phyloP scores from a whole-genome alignment of 2,329 filamentous ascomycete species.

The Penicillium sp. region DNA sequence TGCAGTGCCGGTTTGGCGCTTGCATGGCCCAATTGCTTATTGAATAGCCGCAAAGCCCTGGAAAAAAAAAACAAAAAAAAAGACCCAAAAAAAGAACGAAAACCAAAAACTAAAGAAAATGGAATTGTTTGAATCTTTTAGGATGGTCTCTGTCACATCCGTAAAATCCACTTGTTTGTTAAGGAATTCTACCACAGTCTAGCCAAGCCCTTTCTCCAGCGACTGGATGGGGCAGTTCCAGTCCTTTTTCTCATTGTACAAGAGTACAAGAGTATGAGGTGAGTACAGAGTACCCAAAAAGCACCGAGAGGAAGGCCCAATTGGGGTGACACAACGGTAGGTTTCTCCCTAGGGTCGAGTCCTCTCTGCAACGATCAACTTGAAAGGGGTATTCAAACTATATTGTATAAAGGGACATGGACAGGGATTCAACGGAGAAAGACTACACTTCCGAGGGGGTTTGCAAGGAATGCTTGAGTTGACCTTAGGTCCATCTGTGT shows the following conservation, averaged over 20 bases:
- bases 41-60: slow-evolving; percentile 3
- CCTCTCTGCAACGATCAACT: neutral
- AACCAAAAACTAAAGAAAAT: neutral
- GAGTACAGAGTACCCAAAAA: neutral
- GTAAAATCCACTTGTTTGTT: neutral
- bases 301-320: neutral
- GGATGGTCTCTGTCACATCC: slow-evolving; percentile 4
- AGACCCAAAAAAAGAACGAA: neutral
- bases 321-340: neutral
- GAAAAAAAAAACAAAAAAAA: too few species aligned
- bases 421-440: neutral
- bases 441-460: neutral
- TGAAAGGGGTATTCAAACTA: neutral
- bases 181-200: neutral
- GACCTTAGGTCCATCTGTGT: slow-evolving; percentile 4
- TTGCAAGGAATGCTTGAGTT: neutral
- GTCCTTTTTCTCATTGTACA: neutral
- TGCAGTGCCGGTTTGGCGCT: neutral
- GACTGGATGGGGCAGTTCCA: slow-evolving; percentile 6
- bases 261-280: neutral
- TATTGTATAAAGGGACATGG: neutral
- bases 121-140: neutral
- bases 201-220: neutral
- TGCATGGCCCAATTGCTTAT: slow-evolving; percentile 8
- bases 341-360: neutral